Evolutionary conservation across 2,329 filamentous ascomycete genomes (phyloP), one percentile per base, ranked within the genome.

Genomic region (Immersiporthe knoxdaviesiana): DNA sequence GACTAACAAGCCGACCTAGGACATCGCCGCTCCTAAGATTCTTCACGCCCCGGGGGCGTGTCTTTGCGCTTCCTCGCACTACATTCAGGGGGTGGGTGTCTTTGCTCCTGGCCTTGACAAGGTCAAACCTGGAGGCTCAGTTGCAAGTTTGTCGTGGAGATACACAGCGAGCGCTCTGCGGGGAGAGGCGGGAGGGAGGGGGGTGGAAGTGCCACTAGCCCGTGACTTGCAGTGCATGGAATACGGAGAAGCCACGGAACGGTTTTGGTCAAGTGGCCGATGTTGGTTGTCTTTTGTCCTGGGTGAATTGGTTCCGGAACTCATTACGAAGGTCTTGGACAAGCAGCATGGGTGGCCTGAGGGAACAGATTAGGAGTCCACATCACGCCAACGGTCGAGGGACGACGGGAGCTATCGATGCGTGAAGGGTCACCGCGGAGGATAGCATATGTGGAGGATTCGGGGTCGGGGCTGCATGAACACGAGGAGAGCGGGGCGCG

Each of bases 241-340:
- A 16, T 10, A 37, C 21, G 6, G 56, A 7, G 18, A 59, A 18
- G 16, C 21, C 7, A n/a, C 8, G 24, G 21, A 18, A 10, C 24
- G 56, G 6, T 37, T 24, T n/a, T 41, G 65, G 60, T 70, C 68
- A 70, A 70, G 68, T 68, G 68, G 68, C 47, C 56, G 44, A 54
- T 52, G 68, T 27, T 39, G 65, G 65, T 54, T 24, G 7, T 65
- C 30, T n/a, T 61, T 54, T 30, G 24, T 58, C 44, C 24, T 63
- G 24, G n/a, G 41, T 21, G 10, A 50, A 32, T 56, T 1, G 24
- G 60, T 11, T 39, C 7, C 24, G 27, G 44, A 27, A 6, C 41
- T 11, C 27, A 30, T 50, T 12, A 30, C 12, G 24, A 62, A 41
- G 41, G 14, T 18, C 24, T 16, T 32, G 37, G 18, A 30, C 27